phyloP scores from a whole-genome alignment of 441 rosid genomes.

The Jatropha podagrica region DNA sequence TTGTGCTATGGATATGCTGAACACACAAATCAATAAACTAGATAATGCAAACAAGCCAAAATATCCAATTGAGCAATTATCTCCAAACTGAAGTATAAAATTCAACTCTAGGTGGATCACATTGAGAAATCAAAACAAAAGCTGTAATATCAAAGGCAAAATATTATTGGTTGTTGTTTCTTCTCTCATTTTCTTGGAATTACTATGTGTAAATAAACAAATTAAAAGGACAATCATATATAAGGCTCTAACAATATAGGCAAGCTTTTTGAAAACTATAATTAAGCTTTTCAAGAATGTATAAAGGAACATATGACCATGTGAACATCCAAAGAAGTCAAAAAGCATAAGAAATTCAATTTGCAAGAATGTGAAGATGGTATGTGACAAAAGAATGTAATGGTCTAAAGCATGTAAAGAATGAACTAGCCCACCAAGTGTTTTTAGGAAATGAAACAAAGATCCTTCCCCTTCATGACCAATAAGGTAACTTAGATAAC shows the following conservation, averaged over 20 bases:
- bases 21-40: not conserved
- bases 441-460: constrained; percentile 72
- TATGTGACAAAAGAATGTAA: not conserved
- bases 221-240: not conserved
- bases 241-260: not conserved
- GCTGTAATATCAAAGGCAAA: not conserved
- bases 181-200: not conserved
- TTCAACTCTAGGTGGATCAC: not conserved
- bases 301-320: not conserved
- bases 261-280: not conserved
- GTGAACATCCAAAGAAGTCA: not conserved
- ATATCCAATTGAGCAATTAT: not conserved
- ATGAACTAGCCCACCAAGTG: constrained; percentile 52
- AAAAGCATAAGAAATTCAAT: not conserved
- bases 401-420: not conserved
- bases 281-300: not conserved
- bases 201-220: too few species aligned
- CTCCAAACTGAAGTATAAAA: not conserved
- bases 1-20: not conserved
- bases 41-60: not conserved
- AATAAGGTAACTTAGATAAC: constrained; percentile 81
- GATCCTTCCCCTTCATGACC: constrained; percentile 99
- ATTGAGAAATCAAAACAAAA: not conserved
- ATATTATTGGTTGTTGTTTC: not conserved
- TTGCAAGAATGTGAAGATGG: not conserved